Evolutionary conservation across 2,329 filamentous ascomycete genomes (phyloP), one percentile per base, ranked within the genome.

Genomic region (Pseudocercospora fijiensis): DNA sequence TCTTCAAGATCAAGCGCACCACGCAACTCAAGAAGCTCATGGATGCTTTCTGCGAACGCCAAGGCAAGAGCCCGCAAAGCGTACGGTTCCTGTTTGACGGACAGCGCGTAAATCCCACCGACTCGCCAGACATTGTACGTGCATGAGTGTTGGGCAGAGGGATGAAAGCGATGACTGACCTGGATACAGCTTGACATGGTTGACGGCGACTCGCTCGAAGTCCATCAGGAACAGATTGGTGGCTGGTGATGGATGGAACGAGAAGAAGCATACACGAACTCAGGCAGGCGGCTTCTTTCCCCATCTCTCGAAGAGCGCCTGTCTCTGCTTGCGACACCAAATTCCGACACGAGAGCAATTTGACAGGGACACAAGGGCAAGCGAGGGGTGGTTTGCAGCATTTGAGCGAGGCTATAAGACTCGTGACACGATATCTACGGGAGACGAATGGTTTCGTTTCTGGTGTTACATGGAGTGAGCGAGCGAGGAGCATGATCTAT

Each of bases 1-100:
- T 98, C 79, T 99, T 99, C 84, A 99, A 99, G 84, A 99, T 99
- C 82, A 99, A 99, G 88, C 87, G 93, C 41, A 92, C 90, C 22
- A 99, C 95, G 0, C 91, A 92, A 77, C 86, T 99, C 1, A 95
- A 96, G 81, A 99, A 99, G 83, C 84, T 99, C 61, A 99, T 99
- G 95, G 90, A 92, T 66, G 95, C 95, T 20, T 99, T 98, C 78
- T 99, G 95, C 79, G 94, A 98, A 71, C 87, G 95, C 24, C 93
- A 97, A 77, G 95, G 95, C 72, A 98, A 98, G 83, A 87, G 89
- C 33, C 81, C 88, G 6, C 86, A 83, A 33, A 94, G 91, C 4
- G 94, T 98, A 53, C 89, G 95, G 28, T 99, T 99, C 78, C 83
- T 99, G 1, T 98, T 98, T 73, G 95, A 99, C 72, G 95, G 95